phyloP scores from a whole-genome alignment of 129 eudicot genomes.

The Chrysanthemum makinoi region DNA sequence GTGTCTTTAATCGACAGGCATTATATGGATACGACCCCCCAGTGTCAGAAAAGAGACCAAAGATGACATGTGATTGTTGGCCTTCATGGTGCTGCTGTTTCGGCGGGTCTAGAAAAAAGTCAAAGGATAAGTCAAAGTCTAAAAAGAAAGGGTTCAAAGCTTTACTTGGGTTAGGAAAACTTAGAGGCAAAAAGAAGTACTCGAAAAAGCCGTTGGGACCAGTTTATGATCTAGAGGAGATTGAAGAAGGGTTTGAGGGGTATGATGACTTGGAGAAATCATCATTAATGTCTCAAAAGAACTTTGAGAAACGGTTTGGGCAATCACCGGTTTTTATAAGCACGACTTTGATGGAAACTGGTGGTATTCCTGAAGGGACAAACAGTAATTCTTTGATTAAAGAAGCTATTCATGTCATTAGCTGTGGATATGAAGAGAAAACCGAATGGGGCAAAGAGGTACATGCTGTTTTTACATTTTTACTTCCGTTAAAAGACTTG shows the following conservation, averaged over 20 bases:
- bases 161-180: constrained; percentile 52
- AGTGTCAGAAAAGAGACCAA: constrained; percentile 76
- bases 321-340: constrained; percentile 95
- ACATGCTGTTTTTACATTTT: not conserved
- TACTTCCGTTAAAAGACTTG: not conserved
- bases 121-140: constrained; percentile 48
- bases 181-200: constrained; percentile 75
- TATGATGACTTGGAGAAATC: constrained; percentile 93
- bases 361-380: constrained; percentile 92
- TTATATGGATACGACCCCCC: constrained; percentile 95
- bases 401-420: constrained; percentile 98
- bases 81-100: constrained; percentile 97
- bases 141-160: constrained; percentile 88
- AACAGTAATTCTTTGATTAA: constrained; percentile 67
- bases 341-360: constrained; percentile 87
- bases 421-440: constrained; percentile 93
- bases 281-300: constrained; percentile 93
- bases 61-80: constrained; percentile 98
- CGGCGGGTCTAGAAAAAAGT: constrained; percentile 67
- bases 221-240: constrained; percentile 82
- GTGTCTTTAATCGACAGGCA: constrained; percentile 88
- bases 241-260: constrained; percentile 98
- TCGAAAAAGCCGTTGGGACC: constrained; percentile 65
- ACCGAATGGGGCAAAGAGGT: constrained; percentile 99
- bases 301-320: constrained; percentile 90